Base-by-base conservation (phyloP, 805 yeast species). In the Candida golubevii region DNA sequence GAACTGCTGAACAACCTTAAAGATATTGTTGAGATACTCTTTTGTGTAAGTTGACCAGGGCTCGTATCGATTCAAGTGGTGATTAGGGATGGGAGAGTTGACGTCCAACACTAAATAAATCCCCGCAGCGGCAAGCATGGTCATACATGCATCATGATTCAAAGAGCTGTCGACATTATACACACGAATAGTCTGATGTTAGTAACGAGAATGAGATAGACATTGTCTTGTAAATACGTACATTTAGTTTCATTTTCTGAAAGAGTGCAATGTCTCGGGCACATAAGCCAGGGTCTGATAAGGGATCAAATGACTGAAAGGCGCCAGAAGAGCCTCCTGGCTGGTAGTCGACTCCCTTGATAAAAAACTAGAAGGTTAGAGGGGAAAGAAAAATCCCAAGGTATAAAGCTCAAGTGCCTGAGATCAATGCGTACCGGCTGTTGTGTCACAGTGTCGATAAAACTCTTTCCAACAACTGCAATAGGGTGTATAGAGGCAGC, bases 291-390 rank as follows among this genome's bases (percentile, higher is more conserved):
- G 81, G 74, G 56, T 88, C 83, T 2, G 96, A 83, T 35, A 91
- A 70, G 0, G 97, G 96, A 59, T 91, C 98, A 8, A 54, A 60
- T 7, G 56, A 48, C 3, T 57, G 63, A n/a, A 69, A 69, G 23
- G 81, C 82, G 0, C 82, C 90, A 0, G 96, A 82, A 0, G 96
- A 83, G 0, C 97, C 98, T 8, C 97, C 97, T 0, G 97, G 97
- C 59, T 91, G 97, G 60, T 90, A 90, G 62, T 91, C 98, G 1
- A 91, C 85, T 14, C 98, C 98, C 62, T 79, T 83, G 32, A 90
- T 75, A 55, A 74, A 82, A 59, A 91, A 90, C 80, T 82, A 41
- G 33, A 13, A 11, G 15, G 36, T 32, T 32, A 12, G 31, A 29
- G 13, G 4, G 34, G 5, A 18, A 18, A 90, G 62, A 90, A 98